Base-by-base conservation (phyloP, 2,329 filamentous ascomycete genomes). In the Sporothrix luriei region DNA sequence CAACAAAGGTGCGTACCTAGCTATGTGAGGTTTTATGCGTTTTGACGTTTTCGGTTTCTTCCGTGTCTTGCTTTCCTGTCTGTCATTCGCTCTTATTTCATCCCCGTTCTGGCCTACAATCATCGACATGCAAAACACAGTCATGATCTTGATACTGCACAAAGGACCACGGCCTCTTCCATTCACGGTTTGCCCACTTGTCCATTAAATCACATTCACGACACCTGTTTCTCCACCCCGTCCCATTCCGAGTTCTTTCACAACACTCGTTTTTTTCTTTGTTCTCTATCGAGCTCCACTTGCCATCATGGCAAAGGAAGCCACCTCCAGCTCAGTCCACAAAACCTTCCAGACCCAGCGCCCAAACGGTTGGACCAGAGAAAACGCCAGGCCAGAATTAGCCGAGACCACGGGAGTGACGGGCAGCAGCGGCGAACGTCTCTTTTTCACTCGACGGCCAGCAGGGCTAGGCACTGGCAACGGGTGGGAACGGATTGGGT, bases 321-420 rank as follows among this genome's bases (percentile, higher is more conserved):
- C 61, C 46, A 16, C 24, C 61, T 19, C 51, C 29, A 40, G 5
- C 7, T n/a, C 40, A 61, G 26, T 24, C 38, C 38, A 43, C 57
- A 43, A 54, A 11, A n/a, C 48, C 11, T 6, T 6, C 19, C 48
- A 38, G n/a, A 52, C 38, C 55, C 57, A 62, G 40, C 38, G 13
- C 38, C 57, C 19, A 38, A 62, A 46, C 6, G 57, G 21, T 13
- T n/a, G 38, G 10, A 21, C 57, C 43, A 24, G 57, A n/a, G 40
- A 46, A 14, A 46, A 26, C 21, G 21, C 38, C 38, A 57, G 54
- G 54, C 54, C 9, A 38, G 16, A 21, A 57, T n/a, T 38, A n/a
- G 33, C 38, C 38, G 57, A 62, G 57, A 62, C 38, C 29, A 38
- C 66, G 67, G 57, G 43, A 62, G 29, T 40, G 67, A 48, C 66